Percentiles rank a stretch among this genome's conserved stretches.
phyloP scores from a whole-genome alignment of 2,329 filamentous ascomycete genomes.

The Phialophora macrospora region DNA sequence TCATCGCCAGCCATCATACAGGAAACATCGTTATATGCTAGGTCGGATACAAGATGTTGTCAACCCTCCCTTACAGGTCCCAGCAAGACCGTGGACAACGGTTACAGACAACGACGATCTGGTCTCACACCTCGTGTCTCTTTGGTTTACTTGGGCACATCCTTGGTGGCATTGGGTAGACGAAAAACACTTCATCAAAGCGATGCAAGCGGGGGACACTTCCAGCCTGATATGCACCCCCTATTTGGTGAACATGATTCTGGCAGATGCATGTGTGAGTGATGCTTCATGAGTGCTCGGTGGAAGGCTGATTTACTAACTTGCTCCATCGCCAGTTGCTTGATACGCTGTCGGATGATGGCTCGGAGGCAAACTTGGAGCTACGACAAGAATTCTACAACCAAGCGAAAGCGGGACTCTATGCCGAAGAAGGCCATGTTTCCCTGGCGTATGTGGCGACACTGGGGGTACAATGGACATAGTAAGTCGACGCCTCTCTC shows the following conservation, averaged over 20 bases:
- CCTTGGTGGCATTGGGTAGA: slow-evolving; percentile 44
- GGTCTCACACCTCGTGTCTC: slow-evolving; percentile 44
- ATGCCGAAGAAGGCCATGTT: slow-evolving; percentile 43
- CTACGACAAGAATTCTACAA: slow-evolving; percentile 43
- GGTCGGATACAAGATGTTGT: slow-evolving; percentile 40
- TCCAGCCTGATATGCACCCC: slow-evolving; percentile 41
- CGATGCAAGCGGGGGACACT: slow-evolving; percentile 43
- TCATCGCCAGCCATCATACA: slow-evolving; percentile 5
- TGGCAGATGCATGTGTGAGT: slow-evolving; percentile 43
- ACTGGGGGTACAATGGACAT: slow-evolving; percentile 40
- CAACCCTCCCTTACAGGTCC: slow-evolving; percentile 41
- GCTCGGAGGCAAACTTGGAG: slow-evolving; percentile 39
- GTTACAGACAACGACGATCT: slow-evolving; percentile 44
- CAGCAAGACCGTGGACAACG: slow-evolving; percentile 43
- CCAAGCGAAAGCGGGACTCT: slow-evolving; percentile 43
- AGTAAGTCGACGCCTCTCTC: slow-evolving; percentile 35
- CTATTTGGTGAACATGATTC: slow-evolving; percentile 43
- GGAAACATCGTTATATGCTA: slow-evolving; percentile 30
- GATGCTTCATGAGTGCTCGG: background rate
- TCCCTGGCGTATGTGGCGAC: slow-evolving; percentile 43
- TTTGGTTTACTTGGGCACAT: slow-evolving; percentile 46
- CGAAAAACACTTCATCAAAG: slow-evolving; percentile 43
- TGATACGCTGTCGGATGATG: slow-evolving; percentile 40
- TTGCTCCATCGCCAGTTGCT: slow-evolving; percentile 33
- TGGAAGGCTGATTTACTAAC: background rate